Evolutionary conservation across 2,329 filamentous ascomycete genomes (phyloP).

Genomic region (Xylaria sp.): DNA sequence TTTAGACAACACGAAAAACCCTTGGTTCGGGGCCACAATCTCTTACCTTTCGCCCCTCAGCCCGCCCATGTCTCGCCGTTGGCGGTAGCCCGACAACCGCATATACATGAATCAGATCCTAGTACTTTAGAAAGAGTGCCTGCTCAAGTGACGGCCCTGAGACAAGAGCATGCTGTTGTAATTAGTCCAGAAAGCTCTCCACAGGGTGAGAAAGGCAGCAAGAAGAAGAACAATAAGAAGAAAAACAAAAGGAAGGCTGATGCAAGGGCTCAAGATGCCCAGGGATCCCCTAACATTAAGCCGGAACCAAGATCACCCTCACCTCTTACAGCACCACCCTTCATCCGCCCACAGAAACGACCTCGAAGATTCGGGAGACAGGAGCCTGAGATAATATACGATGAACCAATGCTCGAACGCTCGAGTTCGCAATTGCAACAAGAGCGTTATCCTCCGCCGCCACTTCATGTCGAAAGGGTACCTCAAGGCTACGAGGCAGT

Average conservation of each 20-base stretch:
- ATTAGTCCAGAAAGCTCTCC: slow-evolving; percentile 72
- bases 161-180: slow-evolving; percentile 59
- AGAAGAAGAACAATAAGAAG: slow-evolving; percentile 68
- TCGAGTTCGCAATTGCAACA: slow-evolving; percentile 52
- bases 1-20: slow-evolving; percentile 64
- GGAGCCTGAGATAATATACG: slow-evolving; percentile 55
- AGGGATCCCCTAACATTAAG: slow-evolving; percentile 68
- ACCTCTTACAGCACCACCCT: slow-evolving; percentile 64
- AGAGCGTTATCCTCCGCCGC: slow-evolving; percentile 46
- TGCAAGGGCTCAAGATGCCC: slow-evolving; percentile 59
- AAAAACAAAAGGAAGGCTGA: slow-evolving; percentile 64
- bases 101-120: slow-evolving; percentile 48
- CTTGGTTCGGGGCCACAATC: slow-evolving; percentile 78
- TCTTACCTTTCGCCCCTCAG: slow-evolving; percentile 78
- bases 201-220: slow-evolving; percentile 59
- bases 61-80: slow-evolving; percentile 75
- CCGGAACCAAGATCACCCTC: slow-evolving; percentile 73
- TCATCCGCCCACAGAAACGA: slow-evolving; percentile 67
- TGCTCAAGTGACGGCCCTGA: slow-evolving; percentile 68
- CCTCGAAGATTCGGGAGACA: slow-evolving; percentile 61
- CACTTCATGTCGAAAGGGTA: slow-evolving; percentile 41
- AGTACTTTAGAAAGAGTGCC: slow-evolving; percentile 55
- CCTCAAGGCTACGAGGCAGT: slow-evolving; percentile 51
- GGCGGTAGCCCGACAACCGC: slow-evolving; percentile 57
- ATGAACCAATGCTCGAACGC: slow-evolving; percentile 59